Evolutionary conservation across 202 grass and related monocot genomes (phyloP), one percentile per base, ranked within the genome.

Genomic region (Dendrocalamus latiflorus): DNA sequence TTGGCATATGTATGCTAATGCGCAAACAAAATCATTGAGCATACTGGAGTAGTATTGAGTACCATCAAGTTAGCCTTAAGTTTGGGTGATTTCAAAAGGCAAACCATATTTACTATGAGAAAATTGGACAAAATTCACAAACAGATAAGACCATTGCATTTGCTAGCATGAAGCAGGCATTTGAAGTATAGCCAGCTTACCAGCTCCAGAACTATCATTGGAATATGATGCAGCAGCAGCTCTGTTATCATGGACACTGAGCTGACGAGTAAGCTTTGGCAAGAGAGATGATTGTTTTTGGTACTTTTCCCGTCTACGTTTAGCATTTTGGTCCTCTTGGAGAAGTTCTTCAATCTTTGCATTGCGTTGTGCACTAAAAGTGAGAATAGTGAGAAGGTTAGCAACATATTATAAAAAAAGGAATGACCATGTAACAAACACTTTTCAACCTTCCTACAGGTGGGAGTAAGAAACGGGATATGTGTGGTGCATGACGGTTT

Each of bases 311-410:
- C 96, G 81, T 74, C 85, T 90, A 11, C 67, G 81, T 84, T 96
- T 99, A 44, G 92, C 91, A 79, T 92, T 96, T 63, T 92, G 96
- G 78, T 99, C 96, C 75, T 99, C 96, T 86, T 91, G 91, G 74
- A 99, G 89, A 76, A 99, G 88, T 83, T 99, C 93, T 86, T 95
- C 93, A 60, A 96, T 99, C 84, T 85, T 99, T 63, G 87, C 91
- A 49, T 90, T 93, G 77, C 75, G 94, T 87, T 94, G 93, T 41
- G 87, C 81, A 76, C 96, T 99, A 69, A 8, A 74, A 77, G 30
- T 17, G 28, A 75, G 18, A 75, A 73, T 65, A 43, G 58, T 26
- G 79, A 67, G 2, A 41, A 18, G 8, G 34, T 86, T 73, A 91
- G 55, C 54, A 86, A 56, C 8, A 56, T 4, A 54, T 15, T 57